phyloP scores from a whole-genome alignment of 1,284 basidiomycete species.

The Fomitopsis betulina region DNA sequence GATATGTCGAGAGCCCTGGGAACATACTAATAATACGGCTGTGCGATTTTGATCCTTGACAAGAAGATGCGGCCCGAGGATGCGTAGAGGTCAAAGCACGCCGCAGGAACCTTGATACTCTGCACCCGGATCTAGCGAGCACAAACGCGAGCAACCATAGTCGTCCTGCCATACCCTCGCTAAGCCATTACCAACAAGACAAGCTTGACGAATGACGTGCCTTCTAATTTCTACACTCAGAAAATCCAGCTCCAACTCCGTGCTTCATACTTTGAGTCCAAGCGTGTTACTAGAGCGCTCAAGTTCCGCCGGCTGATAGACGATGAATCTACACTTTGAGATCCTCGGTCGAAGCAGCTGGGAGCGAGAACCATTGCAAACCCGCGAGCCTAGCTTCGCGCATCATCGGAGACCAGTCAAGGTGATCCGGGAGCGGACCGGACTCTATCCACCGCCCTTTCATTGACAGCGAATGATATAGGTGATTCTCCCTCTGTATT shows the following conservation, averaged over 20 bases:
- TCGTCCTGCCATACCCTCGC: background rate
- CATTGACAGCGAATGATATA: background rate
- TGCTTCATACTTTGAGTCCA: background rate
- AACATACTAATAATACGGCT: background rate
- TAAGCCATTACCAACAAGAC: no score
- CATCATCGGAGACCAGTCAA: background rate
- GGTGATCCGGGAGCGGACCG: background rate
- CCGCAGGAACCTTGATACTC: background rate
- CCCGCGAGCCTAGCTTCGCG: background rate
- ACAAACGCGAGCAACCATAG: background rate
- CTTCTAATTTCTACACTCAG: background rate
- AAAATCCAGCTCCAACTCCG: background rate
- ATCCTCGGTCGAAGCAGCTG: background rate
- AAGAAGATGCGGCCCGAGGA: background rate
- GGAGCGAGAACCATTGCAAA: background rate
- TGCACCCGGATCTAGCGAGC: background rate
- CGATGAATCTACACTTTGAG: slow-evolving; percentile 1
- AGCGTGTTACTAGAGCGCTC: background rate
- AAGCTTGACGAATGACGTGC: no score
- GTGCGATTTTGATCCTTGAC: background rate
- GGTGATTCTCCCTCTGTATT: background rate
- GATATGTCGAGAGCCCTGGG: background rate
- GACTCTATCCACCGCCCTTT: background rate
- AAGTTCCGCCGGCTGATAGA: slow-evolving; percentile 5
- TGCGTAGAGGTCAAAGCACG: background rate